Evolutionary conservation across 1,284 basidiomycete genomes (phyloP).

Genomic region (Acaromyces ingoldii): DNA sequence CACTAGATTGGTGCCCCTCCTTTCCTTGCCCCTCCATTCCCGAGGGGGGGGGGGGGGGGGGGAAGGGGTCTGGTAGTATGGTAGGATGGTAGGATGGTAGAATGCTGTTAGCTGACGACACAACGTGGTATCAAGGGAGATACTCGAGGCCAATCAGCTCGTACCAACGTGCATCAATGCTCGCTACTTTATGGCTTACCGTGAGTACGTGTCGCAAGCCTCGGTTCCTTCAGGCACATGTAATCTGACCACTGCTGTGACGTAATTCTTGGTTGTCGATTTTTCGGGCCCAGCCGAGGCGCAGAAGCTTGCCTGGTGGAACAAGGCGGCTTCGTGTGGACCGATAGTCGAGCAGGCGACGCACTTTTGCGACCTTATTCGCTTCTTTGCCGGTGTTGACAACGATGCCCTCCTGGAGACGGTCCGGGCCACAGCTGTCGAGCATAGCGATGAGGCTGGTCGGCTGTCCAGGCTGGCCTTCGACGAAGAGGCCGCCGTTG

Average conservation of each 20-base stretch:
- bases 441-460: conserved; percentile 17
- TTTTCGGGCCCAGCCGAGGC: conserved; percentile 21
- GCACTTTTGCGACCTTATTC: conserved; percentile 40
- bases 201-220: background rate
- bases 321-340: conserved; percentile 32
- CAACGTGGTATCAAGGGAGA: no score
- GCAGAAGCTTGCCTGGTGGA: conserved; percentile 31
- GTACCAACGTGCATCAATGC: conserved; percentile 21
- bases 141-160: conserved; percentile 12
- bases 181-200: conserved; percentile 41
- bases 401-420: conserved; percentile 15
- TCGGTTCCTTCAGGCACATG: no score
- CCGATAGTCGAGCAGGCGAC: conserved; percentile 49
- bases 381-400: conserved; percentile 17
- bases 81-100: no score
- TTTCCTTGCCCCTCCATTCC: conserved; percentile 1
- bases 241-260: no score
- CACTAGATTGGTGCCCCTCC: no score
- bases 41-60: no score
- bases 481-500: conserved; percentile 16
- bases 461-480: conserved; percentile 17
- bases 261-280: no score
- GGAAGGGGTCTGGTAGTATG: no score
- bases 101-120: no score
- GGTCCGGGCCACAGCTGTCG: conserved; percentile 15